Base-by-base conservation (phyloP, 352 stramenopile species). In the Globisporangium radiosum region DNA sequence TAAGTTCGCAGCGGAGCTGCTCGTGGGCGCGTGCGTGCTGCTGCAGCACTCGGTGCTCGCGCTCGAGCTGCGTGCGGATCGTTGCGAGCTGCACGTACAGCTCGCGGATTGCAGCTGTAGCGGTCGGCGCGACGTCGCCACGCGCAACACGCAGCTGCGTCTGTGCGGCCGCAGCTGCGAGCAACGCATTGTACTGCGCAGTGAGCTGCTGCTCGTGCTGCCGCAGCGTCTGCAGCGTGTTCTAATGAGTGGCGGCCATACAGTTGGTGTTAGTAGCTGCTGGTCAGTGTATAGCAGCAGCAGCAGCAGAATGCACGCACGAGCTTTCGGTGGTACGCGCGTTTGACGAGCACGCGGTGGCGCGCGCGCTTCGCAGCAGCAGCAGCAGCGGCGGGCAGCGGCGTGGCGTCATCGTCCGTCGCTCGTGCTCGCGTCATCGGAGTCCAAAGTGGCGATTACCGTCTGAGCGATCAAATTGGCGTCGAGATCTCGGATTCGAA, bases 291-390 rank as follows among this genome's bases (percentile, higher is more conserved):
- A 25, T 6, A 33, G 37, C 15, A 43, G 8, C 40, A 49, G 15
- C 14, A 44, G 17, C 38, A 39, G 25, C 8, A 36, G 7, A 14
- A 47, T 39, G 10, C 2, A 57, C 68, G 36, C 39, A 72, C 68
- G 25, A 72, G 65, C 54, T 66, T 67, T 40, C 64, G 54, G 62
- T 75, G 62, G 47, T 75, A 75, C n/a, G 65, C 59, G 38, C 68
- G 65, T 54, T 75, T 72, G 54, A 75, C 68, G n/a, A 68, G 64
- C 42, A 72, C 54, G 15, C 68, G 62, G 51, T 75, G 68, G 43
- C 51, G 49, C 44, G 54, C 54, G 8, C 52, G 50, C 47, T 59
- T 59, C 45, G 7, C 42, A 5, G 42, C 42, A 7, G 42, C 42
- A 14, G 5, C 42, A 15, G 42, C 42, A 45, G 42, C 42, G 42